Percentiles rank a stretch among this genome's conserved stretches.
Conservation (phyloP, 139 green algal genomes). For the Chlamydomonas incerta region DNA sequence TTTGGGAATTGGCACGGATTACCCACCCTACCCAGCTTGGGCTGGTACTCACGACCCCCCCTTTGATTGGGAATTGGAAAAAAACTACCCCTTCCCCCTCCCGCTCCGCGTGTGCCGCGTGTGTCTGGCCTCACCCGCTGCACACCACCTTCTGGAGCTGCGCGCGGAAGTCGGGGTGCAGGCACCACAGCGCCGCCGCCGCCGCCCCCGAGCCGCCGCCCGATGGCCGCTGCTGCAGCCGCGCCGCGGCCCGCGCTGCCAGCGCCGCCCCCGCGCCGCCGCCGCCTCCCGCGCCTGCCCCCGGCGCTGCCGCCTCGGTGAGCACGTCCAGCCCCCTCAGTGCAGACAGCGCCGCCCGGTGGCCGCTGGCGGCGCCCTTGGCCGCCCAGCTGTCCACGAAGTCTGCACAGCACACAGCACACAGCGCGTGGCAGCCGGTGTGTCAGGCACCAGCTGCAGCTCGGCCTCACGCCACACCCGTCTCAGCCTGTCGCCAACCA, state of each 20-base stretch:
- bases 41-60: too few species aligned
- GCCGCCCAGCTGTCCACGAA: constrained; percentile 39
- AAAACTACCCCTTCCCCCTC: too few species aligned
- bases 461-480: too few species aligned
- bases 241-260: not conserved
- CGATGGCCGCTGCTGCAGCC: not conserved
- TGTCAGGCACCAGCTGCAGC: too few species aligned
- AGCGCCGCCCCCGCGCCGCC: not conserved
- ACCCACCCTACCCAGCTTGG: too few species aligned
- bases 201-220: not conserved
- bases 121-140: constrained; percentile 42
- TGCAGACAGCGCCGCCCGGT: constrained; percentile 1
- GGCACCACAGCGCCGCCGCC: not conserved
- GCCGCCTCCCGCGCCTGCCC: not conserved
- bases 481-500: too few species aligned
- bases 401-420: too few species aligned
- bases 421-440: too few species aligned
- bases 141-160: constrained; percentile 50
- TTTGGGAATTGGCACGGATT: too few species aligned
- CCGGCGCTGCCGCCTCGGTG: not conserved
- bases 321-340: constrained; percentile 33
- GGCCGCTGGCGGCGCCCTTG: not conserved
- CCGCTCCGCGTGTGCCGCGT: too few species aligned
- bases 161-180: constrained; percentile 55
- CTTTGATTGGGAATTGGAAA: too few species aligned